Conservation (phyloP, 2,329 filamentous ascomycete species). For the Shiraia sp. region DNA sequence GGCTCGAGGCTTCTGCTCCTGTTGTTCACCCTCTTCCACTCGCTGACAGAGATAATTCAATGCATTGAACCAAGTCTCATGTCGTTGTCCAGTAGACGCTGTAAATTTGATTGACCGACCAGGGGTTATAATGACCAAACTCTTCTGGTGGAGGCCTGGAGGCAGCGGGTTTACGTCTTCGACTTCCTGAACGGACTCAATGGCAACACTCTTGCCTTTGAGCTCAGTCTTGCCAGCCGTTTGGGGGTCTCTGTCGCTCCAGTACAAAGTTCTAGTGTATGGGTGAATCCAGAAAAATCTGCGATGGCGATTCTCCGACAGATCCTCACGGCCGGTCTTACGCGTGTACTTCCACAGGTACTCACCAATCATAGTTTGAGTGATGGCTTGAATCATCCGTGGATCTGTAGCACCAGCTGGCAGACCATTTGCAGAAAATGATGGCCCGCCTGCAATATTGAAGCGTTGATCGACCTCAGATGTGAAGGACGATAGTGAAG, state of each 20-base stretch:
- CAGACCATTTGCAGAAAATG: slow-evolving; percentile 60
- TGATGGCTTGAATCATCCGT: slow-evolving; percentile 98
- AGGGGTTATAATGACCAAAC: slow-evolving; percentile 85
- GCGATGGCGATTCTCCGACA: slow-evolving; percentile 87
- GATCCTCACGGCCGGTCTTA: slow-evolving; percentile 83
- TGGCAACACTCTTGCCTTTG: slow-evolving; percentile 85
- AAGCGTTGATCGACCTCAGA: slow-evolving; percentile 93
- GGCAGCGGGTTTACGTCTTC: slow-evolving; percentile 94
- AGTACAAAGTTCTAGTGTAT: slow-evolving; percentile 94
- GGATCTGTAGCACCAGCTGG: slow-evolving; percentile 76
- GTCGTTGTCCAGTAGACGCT: slow-evolving; percentile 86
- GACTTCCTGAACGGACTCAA: slow-evolving; percentile 89
- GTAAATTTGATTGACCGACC: slow-evolving; percentile 92
- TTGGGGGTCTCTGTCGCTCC: slow-evolving; percentile 89
- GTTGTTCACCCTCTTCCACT: slow-evolving; percentile 55
- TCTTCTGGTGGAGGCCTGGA: slow-evolving; percentile 92
- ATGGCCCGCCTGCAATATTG: slow-evolving; percentile 61
- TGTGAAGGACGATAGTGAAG: slow-evolving; percentile 91
- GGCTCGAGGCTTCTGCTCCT: slow-evolving; percentile 59
- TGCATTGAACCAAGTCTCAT: slow-evolving; percentile 99
- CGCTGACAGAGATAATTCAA: slow-evolving; percentile 88
- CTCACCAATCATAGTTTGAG: slow-evolving; percentile 99
- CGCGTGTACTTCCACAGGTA: slow-evolving; percentile 99
- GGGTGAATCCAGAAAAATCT: slow-evolving; percentile 99
- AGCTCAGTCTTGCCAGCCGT: slow-evolving; percentile 76